Percentiles rank a stretch among this genome's conserved stretches.
phyloP scores from a whole-genome alignment of 129 eudicot species.

The Arctium minus region DNA sequence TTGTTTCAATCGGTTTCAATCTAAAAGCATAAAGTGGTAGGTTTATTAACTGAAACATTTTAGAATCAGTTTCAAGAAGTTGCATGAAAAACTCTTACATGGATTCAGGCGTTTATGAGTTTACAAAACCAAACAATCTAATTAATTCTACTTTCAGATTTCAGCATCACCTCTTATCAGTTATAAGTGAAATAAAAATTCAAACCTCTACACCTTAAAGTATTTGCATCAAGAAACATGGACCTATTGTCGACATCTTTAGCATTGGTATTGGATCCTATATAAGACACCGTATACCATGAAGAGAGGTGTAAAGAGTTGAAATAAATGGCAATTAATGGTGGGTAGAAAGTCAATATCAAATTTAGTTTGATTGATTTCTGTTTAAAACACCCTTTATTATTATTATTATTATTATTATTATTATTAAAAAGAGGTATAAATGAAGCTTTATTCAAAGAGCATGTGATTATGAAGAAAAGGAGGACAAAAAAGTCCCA shows the following conservation, averaged over 20 bases:
- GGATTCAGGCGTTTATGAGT: too few species aligned
- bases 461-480: slow-evolving; percentile 20
- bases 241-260: background rate
- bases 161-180: too few species aligned
- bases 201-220: too few species aligned
- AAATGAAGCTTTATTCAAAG: slow-evolving; percentile 16
- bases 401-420: background rate
- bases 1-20: too few species aligned
- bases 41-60: too few species aligned
- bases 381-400: slow-evolving; percentile 9
- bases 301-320: background rate
- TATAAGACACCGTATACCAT: background rate
- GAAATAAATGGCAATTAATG: background rate
- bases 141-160: too few species aligned
- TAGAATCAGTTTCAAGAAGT: too few species aligned
- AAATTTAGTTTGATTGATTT: slow-evolving; percentile 15
- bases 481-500: slow-evolving; percentile 9
- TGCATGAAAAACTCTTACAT: too few species aligned
- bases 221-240: background rate
- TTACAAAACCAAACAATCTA: too few species aligned
- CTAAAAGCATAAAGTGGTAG: too few species aligned
- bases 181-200: too few species aligned
- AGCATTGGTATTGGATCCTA: background rate
- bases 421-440: background rate
- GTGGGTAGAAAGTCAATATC: slow-evolving; percentile 7